These are phyloP conservation scores for Claviceps capensis DNA, from an alignment of 2,329 filamentous ascomycete genomes.

Conservation along the genomic window DNA sequence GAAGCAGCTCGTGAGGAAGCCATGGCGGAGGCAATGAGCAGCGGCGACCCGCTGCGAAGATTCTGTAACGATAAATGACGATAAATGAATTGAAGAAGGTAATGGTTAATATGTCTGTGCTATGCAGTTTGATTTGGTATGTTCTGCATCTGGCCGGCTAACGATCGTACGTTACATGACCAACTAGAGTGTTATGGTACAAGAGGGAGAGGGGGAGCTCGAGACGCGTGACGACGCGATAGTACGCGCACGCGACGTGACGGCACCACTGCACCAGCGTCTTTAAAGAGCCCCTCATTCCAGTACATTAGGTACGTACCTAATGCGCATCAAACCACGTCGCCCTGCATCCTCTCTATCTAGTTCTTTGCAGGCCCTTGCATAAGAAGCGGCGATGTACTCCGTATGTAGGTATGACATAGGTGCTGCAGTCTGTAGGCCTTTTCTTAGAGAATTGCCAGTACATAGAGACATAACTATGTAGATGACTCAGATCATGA, in stretches of 20 bases:
- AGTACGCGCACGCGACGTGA: constrained; percentile 9
- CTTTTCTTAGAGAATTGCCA: no score
- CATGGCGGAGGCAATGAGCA: constrained; percentile 22
- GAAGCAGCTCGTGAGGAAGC: constrained; percentile 34
- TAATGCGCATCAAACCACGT: no score
- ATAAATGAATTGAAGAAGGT: neutral
- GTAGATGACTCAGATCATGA: no score
- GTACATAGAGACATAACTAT: no score
- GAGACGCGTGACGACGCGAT: constrained; percentile 20
- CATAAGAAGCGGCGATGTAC: neutral
- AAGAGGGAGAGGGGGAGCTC: constrained; percentile 14
- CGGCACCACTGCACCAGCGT: constrained; percentile 1
- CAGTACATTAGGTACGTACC: neutral
- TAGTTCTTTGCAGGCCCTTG: no score
- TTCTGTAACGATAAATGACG: neutral
- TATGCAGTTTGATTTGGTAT: neutral
- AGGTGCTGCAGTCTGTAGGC: no score
- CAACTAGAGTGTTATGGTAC: no score
- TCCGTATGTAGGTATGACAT: no score
- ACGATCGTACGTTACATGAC: no score
- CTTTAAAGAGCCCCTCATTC: neutral
- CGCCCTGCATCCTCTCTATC: no score
- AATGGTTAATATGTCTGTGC: neutral
- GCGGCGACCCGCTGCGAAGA: neutral
- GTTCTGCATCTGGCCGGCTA: neutral